phyloP scores from a whole-genome alignment of 768 basidiomycete genomes.

The Phylloporus arenicola region DNA sequence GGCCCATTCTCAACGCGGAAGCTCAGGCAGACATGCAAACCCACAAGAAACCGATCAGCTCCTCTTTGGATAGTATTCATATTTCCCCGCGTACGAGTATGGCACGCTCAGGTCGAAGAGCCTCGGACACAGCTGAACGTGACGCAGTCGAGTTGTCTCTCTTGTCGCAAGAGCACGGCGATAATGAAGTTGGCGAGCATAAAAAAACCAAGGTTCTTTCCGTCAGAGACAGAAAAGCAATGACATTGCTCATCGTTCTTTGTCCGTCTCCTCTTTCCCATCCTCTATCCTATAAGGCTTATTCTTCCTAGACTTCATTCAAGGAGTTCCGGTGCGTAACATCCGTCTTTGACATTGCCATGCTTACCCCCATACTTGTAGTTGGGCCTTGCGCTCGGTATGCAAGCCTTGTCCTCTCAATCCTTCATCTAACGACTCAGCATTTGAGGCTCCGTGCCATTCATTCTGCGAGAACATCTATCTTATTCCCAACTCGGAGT shows the following conservation, averaged over 20 bases:
- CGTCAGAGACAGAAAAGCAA: conserved; percentile 74
- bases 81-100: conserved; percentile 50
- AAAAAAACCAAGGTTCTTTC: conserved; percentile 50
- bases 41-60: conserved; percentile 47
- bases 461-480: conserved; percentile 89
- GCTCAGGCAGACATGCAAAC: conserved; percentile 23
- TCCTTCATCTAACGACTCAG: conserved; percentile 3
- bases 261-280: conserved; percentile 51
- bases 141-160: conserved; percentile 62
- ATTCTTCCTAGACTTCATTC: conserved; percentile 56
- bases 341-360: conserved; percentile 6
- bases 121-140: conserved; percentile 27
- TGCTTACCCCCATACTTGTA: conserved; percentile 25
- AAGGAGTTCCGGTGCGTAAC: conserved; percentile 80
- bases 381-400: conserved; percentile 87
- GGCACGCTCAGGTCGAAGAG: conserved; percentile 30
- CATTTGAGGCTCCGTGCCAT: conserved; percentile 82
- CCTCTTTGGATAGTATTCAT: conserved; percentile 54
- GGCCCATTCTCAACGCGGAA: conserved; percentile 36
- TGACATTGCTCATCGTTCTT: conserved; percentile 78
- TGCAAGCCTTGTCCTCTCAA: conserved; percentile 10
- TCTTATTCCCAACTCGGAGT: conserved; percentile 96
- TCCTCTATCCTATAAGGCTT: conserved; percentile 11
- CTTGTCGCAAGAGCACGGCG: conserved; percentile 50
- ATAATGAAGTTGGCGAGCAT: conserved; percentile 29